These are phyloP conservation scores for Candida tibetensis DNA, from an alignment of 805 yeast species.

Conservation along the genomic window DNA sequence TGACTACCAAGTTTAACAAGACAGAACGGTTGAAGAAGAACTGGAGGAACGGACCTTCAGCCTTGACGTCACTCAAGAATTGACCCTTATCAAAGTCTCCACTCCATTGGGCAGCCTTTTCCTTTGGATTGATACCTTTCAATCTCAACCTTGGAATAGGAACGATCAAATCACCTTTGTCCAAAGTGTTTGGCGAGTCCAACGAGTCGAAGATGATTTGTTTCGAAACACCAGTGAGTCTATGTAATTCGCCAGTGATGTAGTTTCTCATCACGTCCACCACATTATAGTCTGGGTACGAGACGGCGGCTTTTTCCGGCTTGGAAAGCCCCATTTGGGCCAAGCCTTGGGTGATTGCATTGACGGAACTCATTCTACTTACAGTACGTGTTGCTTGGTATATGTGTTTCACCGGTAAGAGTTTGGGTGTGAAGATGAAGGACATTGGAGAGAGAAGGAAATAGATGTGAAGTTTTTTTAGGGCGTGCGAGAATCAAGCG, in stretches of 20 bases:
- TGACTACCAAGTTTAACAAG: conserved; percentile 65
- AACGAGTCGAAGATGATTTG: conserved; percentile 75
- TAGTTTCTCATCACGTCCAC: conserved; percentile 88
- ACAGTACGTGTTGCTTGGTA: conserved; percentile 1
- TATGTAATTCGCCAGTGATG: conserved; percentile 73
- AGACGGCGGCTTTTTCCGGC: conserved; percentile 50
- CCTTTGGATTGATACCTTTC: conserved; percentile 76
- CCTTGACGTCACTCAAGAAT: conserved; percentile 65
- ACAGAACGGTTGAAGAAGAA: conserved; percentile 73
- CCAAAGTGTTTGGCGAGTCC: conserved; percentile 82
- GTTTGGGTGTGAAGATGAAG: no score
- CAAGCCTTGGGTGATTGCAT: conserved; percentile 34
- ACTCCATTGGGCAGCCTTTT: conserved; percentile 74
- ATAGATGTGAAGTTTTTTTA: no score
- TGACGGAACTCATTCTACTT: conserved; percentile 13
- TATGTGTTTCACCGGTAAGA: no score
- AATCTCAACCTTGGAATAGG: conserved; percentile 86
- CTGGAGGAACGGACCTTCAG: conserved; percentile 89
- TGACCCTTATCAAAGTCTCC: conserved; percentile 69
- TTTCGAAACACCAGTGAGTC: conserved; percentile 69
- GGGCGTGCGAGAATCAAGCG: no score
- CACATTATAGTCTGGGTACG: conserved; percentile 76
- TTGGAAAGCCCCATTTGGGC: conserved; percentile 33
- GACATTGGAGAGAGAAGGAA: no score
- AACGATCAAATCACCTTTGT: conserved; percentile 88